Evolutionary conservation across 2,329 filamentous ascomycete species (phyloP).

Genomic region (Thielaviopsis populi): DNA sequence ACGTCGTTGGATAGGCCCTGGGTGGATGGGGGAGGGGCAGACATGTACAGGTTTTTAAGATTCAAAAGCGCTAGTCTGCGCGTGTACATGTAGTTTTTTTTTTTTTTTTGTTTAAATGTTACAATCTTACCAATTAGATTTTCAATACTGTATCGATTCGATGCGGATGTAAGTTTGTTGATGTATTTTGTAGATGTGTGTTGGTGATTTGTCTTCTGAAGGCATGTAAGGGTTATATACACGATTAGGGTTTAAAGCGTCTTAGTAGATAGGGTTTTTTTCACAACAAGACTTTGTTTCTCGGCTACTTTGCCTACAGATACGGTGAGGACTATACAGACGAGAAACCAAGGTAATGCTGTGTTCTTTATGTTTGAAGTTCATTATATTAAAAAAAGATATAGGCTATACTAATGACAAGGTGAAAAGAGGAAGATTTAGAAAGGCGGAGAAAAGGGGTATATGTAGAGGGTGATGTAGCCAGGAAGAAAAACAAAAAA

Average conservation of each 20-base stretch:
- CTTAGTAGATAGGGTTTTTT: background rate
- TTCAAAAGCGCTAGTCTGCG: background rate
- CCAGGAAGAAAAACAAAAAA: too few relatives aligned
- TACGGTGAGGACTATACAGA: background rate
- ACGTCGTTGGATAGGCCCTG: too few relatives aligned
- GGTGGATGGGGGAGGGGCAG: too few relatives aligned
- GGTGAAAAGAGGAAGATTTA: background rate
- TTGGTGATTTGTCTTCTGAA: too few relatives aligned
- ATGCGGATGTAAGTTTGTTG: background rate
- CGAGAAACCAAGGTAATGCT: background rate
- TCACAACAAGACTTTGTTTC: too few relatives aligned
- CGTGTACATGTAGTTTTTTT: background rate
- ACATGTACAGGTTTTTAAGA: too few relatives aligned
- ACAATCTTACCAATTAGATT: too few relatives aligned
- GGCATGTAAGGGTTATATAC: background rate
- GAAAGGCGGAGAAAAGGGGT: background rate
- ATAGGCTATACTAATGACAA: background rate
- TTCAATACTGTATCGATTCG: too few relatives aligned
- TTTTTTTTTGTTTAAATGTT: background rate
- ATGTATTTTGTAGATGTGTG: too few relatives aligned
- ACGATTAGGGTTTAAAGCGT: background rate
- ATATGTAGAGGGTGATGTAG: too few relatives aligned
- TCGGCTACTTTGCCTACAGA: background rate
- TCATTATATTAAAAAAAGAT: conserved; percentile 2
- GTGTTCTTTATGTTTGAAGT: background rate